A percentile compares a stretch with the other conserved stretches of the same genome.
Conservation (phyloP, 2,329 filamentous ascomycete genomes). For the Phaeosphaeriaceae sp. region DNA sequence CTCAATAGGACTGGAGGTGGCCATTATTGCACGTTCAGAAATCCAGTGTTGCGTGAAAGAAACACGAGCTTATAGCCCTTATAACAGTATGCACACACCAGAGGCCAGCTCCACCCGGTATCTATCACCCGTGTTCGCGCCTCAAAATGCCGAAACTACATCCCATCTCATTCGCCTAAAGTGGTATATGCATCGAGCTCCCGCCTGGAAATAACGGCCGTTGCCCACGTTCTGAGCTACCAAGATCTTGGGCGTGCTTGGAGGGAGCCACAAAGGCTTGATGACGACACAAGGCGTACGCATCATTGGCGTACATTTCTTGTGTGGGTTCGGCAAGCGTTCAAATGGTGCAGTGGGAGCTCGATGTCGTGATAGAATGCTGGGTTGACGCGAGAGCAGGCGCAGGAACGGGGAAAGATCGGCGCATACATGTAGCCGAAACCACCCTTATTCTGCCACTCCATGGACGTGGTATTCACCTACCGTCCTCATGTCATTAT, state of each 20-base stretch:
- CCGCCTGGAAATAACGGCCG: slow-evolving; percentile 7
- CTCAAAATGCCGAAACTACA: not conserved
- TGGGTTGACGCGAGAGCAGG: slow-evolving; percentile 25
- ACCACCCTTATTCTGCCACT: not conserved
- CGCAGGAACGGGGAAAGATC: slow-evolving; percentile 6
- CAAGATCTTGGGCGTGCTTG: slow-evolving; percentile 11
- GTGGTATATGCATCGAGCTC: not conserved
- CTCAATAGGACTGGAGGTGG: not conserved
- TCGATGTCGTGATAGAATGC: slow-evolving; percentile 31
- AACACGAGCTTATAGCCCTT: not conserved
- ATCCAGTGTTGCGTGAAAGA: not conserved
- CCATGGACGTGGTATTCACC: not conserved
- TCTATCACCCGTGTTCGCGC: not conserved
- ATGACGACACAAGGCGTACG: slow-evolving; percentile 13
- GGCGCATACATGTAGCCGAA: not conserved
- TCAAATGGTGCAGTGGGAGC: slow-evolving; percentile 7
- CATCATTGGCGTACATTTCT: slow-evolving; percentile 22
- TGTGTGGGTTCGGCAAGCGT: slow-evolving; percentile 10
- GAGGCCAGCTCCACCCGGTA: not conserved
- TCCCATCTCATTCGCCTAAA: not conserved
- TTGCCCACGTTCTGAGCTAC: slow-evolving; percentile 2
- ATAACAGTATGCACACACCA: not conserved
- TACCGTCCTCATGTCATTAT: too few species aligned
- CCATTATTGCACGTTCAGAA: not conserved
- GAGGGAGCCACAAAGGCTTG: slow-evolving; percentile 15